Evolutionary conservation across 768 basidiomycete genomes (phyloP).

Genomic region (Gloeostereum incarnatum): DNA sequence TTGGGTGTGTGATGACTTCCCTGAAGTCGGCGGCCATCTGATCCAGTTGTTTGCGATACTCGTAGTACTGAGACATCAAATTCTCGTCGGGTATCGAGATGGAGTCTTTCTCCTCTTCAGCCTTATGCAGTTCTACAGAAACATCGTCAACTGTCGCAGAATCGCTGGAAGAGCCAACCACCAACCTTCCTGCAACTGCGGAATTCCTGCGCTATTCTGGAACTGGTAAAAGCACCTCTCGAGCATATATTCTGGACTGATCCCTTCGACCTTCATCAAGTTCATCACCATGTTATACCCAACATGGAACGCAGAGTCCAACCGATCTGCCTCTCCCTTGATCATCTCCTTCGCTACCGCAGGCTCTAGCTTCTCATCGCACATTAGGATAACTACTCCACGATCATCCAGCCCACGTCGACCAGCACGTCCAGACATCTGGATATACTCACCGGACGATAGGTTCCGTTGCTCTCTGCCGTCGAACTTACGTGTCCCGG

Average conservation of each 20-base stretch:
- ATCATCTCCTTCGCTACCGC: slow-evolving; percentile 91
- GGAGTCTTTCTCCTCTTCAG: slow-evolving; percentile 55
- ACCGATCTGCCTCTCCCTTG: slow-evolving; percentile 92
- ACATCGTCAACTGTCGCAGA: background rate
- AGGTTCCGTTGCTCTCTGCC: slow-evolving; percentile 91
- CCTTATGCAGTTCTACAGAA: slow-evolving; percentile 56
- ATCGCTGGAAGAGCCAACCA: slow-evolving; percentile 5
- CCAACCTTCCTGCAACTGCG: slow-evolving; percentile 74
- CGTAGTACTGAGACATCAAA: slow-evolving; percentile 83
- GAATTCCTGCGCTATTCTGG: slow-evolving; percentile 90
- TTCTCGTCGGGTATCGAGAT: slow-evolving; percentile 80
- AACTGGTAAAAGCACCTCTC: slow-evolving; percentile 98
- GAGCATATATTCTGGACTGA: slow-evolving; percentile 97
- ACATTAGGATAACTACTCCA: slow-evolving; percentile 99
- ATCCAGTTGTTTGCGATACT: slow-evolving; percentile 86
- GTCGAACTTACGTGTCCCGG: slow-evolving; percentile 91
- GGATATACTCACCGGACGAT: slow-evolving; percentile 95
- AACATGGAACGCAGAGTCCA: slow-evolving; percentile 97
- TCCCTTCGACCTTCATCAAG: slow-evolving; percentile 95
- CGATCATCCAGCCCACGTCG: slow-evolving; percentile 95
- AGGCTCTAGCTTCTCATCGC: slow-evolving; percentile 96
- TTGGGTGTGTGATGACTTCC: slow-evolving; percentile 90
- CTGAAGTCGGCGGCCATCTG: slow-evolving; percentile 83
- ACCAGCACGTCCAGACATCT: slow-evolving; percentile 98
- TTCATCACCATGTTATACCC: slow-evolving; percentile 99